phyloP scores from a whole-genome alignment of 495 filamentous ascomycete genomes.

The Cercophora newfieldiana region DNA sequence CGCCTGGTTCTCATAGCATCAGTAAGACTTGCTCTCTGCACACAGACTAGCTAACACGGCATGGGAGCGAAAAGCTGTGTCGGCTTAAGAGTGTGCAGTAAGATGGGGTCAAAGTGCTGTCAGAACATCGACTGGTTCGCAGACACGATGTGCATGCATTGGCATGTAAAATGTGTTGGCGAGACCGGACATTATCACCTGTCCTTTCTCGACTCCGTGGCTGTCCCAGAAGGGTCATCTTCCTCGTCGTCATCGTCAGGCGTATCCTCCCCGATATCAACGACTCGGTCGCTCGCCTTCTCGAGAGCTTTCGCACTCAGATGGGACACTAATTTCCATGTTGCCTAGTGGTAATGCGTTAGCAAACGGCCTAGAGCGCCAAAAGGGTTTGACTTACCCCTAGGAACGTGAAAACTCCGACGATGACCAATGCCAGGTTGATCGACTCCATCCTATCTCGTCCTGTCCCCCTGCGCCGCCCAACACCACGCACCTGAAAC shows the following conservation, averaged over 20 bases:
- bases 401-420: constrained; percentile 81
- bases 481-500: constrained; percentile 64
- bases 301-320: constrained; percentile 70
- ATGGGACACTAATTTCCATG: constrained; percentile 75
- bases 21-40: constrained; percentile 72
- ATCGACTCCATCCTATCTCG: constrained; percentile 71
- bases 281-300: constrained; percentile 72
- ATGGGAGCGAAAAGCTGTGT: constrained; percentile 67
- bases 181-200: constrained; percentile 7
- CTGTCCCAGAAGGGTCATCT: constrained; percentile 18
- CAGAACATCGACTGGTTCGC: not conserved
- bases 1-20: constrained; percentile 39
- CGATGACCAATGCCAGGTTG: constrained; percentile 72
- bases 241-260: constrained; percentile 67
- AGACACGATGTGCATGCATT: not conserved
- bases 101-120: constrained; percentile 6
- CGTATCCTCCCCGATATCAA: constrained; percentile 78
- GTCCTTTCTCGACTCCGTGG: constrained; percentile 29
- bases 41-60: constrained; percentile 90
- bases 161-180: not conserved
- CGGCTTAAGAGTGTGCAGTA: constrained; percentile 92
- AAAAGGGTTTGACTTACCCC: constrained; percentile 57
- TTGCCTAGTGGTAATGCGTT: constrained; percentile 52
- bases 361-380: constrained; percentile 11
- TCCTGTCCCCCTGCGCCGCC: constrained; percentile 60